A percentile compares a stretch with the other conserved stretches of the same genome.
phyloP scores from a whole-genome alignment of 2,329 filamentous ascomycete species.

The Hypomyces rosellus region DNA sequence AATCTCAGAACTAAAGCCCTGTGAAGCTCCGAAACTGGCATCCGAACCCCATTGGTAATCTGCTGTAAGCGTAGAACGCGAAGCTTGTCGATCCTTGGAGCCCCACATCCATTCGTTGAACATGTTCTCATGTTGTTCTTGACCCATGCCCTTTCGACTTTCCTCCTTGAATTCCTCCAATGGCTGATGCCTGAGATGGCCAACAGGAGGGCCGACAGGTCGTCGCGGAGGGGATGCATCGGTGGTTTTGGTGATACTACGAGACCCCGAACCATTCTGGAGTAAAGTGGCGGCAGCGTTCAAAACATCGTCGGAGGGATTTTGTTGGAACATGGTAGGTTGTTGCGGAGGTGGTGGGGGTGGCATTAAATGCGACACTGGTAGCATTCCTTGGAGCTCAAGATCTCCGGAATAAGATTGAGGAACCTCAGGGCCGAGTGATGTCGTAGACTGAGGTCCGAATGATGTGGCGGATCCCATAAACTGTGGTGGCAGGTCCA shows the following conservation, averaged over 20 bases:
- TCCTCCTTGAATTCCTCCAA: slow-evolving; percentile 38
- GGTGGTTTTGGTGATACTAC: slow-evolving; percentile 20
- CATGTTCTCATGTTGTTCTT: slow-evolving; percentile 28
- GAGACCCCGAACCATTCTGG: slow-evolving; percentile 33
- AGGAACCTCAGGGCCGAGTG: slow-evolving; percentile 17
- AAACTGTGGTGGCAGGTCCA: slow-evolving; percentile 56
- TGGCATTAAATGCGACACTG: slow-evolving; percentile 29
- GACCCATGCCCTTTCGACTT: slow-evolving; percentile 26
- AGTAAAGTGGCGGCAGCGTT: slow-evolving; percentile 48
- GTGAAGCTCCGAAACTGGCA: slow-evolving; percentile 50
- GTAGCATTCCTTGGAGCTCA: slow-evolving; percentile 12
- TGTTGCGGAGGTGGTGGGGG: slow-evolving; percentile 26
- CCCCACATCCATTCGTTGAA: slow-evolving; percentile 39
- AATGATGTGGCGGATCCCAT: slow-evolving; percentile 61
- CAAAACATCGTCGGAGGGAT: slow-evolving; percentile 49
- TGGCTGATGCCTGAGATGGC: slow-evolving; percentile 37
- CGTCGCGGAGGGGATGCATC: slow-evolving; percentile 20
- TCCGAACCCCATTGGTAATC: slow-evolving; percentile 64
- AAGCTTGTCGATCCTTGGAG: slow-evolving; percentile 21
- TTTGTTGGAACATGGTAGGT: slow-evolving; percentile 12
- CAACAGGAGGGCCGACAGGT: slow-evolving; percentile 29
- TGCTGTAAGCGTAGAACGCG: slow-evolving; percentile 30
- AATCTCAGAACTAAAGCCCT: slow-evolving; percentile 53
- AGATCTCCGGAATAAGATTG: slow-evolving; percentile 15
- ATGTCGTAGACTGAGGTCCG: slow-evolving; percentile 41